Conservation (phyloP, 805 yeast species). For the Candida caryicola region DNA sequence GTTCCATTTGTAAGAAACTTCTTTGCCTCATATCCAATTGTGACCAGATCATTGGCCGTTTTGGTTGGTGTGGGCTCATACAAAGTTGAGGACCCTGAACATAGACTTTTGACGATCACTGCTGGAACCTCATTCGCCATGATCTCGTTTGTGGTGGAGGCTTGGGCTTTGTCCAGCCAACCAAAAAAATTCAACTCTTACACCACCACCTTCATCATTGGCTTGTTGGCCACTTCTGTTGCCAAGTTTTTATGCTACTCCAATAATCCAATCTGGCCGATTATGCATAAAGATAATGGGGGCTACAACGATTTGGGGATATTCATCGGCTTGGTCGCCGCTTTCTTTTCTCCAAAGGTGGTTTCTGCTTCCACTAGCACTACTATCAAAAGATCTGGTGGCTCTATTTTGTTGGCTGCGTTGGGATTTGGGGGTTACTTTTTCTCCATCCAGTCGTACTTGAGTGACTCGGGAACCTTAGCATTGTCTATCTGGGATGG, state of each 20-base stretch:
- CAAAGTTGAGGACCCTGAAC: slow-evolving; percentile 62
- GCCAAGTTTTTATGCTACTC: slow-evolving; percentile 75
- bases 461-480: slow-evolving; percentile 81
- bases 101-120: slow-evolving; percentile 62
- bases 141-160: slow-evolving; percentile 56
- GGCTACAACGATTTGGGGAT: slow-evolving; percentile 79
- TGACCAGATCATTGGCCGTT: slow-evolving; percentile 54
- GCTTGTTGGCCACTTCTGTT: slow-evolving; percentile 70
- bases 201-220: slow-evolving; percentile 60
- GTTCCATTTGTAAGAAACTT: slow-evolving; percentile 34
- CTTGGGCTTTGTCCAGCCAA: slow-evolving; percentile 31
- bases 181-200: slow-evolving; percentile 41
- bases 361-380: slow-evolving; percentile 13
- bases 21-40: slow-evolving; percentile 45
- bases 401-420: slow-evolving; percentile 51
- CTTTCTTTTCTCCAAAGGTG: slow-evolving; percentile 54
- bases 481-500: slow-evolving; percentile 98
- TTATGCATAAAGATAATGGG: slow-evolving; percentile 80
- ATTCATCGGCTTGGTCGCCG: slow-evolving; percentile 58
- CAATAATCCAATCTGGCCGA: slow-evolving; percentile 96
- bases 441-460: slow-evolving; percentile 67
- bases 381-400: slow-evolving; percentile 26
- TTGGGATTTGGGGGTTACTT: slow-evolving; percentile 75
- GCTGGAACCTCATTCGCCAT: slow-evolving; percentile 64
- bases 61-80: slow-evolving; percentile 75